Percentiles rank a stretch among this genome's conserved stretches.
These are phyloP conservation scores for Durio zibethinus DNA, from an alignment of 345 rosid genomes.

Conservation along the genomic window DNA sequence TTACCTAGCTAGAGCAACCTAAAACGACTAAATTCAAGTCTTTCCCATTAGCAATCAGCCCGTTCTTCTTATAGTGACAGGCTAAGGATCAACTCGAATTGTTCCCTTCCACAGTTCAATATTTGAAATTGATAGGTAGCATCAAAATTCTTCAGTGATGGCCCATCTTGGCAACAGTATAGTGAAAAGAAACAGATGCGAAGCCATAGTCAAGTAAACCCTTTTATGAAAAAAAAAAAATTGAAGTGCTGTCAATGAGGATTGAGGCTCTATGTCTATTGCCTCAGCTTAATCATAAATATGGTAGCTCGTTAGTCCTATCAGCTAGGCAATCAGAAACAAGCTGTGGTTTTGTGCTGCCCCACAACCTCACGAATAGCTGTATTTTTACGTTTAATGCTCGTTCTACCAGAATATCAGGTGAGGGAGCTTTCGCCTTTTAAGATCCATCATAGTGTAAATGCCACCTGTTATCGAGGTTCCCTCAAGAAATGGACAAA, in stretches of 20 bases:
- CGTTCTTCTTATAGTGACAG: neutral
- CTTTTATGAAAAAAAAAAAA: neutral
- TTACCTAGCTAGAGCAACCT: neutral
- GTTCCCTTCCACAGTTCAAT: neutral
- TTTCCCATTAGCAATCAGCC: neutral
- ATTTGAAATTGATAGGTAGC: neutral
- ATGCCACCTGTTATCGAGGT: neutral
- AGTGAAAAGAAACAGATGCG: neutral
- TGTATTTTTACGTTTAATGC: neutral
- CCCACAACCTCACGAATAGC: neutral
- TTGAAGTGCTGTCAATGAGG: neutral
- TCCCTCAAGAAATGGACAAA: constrained; percentile 13
- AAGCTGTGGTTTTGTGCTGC: neutral
- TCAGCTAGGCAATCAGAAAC: constrained; percentile 14
- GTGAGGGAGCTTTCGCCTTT: constrained; percentile 18
- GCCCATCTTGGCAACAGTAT: neutral
- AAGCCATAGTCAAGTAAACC: neutral
- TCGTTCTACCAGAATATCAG: neutral
- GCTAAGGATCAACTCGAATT: neutral
- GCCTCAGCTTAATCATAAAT: constrained; percentile 14
- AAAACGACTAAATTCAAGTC: too few species aligned
- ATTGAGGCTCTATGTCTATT: neutral
- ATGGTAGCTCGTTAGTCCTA: constrained; percentile 20
- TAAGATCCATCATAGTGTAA: neutral
- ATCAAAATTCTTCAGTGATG: neutral